These are phyloP conservation scores for Kodamaea neixiangensis DNA, from an alignment of 805 yeast genomes.

Conservation along the genomic window DNA sequence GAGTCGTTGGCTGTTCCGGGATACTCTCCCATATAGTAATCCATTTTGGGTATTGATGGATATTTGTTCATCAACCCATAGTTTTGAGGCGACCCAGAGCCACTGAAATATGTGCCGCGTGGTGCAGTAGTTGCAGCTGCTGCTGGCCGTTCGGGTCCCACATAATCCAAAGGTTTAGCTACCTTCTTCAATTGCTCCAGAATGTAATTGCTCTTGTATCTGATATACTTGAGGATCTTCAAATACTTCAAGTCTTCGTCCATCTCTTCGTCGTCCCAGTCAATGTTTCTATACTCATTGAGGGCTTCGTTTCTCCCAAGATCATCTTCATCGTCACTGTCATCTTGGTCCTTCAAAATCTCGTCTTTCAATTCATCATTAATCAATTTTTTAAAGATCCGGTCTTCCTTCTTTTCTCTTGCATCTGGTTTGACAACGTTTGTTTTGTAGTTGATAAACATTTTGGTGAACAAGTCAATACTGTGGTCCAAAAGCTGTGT, in stretches of 20 bases:
- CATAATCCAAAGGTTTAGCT: constrained; percentile 6
- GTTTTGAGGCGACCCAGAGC: neutral
- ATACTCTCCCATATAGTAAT: constrained; percentile 14
- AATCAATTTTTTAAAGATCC: constrained; percentile 37
- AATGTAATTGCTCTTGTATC: constrained; percentile 31
- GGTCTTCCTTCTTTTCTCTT: constrained; percentile 33
- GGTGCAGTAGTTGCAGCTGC: neutral
- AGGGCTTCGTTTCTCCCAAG: constrained; percentile 25
- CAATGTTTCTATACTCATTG: constrained; percentile 29
- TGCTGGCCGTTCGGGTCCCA: neutral
- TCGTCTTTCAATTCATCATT: constrained; percentile 43
- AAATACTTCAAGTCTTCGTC: constrained; percentile 48
- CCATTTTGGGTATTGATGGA: constrained; percentile 16
- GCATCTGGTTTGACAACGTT: constrained; percentile 20
- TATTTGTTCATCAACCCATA: constrained; percentile 8
- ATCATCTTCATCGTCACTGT: constrained; percentile 29
- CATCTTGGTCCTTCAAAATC: constrained; percentile 32
- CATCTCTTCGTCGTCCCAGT: constrained; percentile 51
- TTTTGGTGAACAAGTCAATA: constrained; percentile 35
- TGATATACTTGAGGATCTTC: constrained; percentile 42
- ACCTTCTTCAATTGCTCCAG: constrained; percentile 9
- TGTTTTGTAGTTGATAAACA: constrained; percentile 42
- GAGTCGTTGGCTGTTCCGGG: neutral
- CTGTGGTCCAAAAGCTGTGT: constrained; percentile 24
- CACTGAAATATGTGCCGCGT: neutral